Base-by-base conservation (phyloP, 176 grass and related monocot genomes). In the Aegilops speltoides region DNA sequence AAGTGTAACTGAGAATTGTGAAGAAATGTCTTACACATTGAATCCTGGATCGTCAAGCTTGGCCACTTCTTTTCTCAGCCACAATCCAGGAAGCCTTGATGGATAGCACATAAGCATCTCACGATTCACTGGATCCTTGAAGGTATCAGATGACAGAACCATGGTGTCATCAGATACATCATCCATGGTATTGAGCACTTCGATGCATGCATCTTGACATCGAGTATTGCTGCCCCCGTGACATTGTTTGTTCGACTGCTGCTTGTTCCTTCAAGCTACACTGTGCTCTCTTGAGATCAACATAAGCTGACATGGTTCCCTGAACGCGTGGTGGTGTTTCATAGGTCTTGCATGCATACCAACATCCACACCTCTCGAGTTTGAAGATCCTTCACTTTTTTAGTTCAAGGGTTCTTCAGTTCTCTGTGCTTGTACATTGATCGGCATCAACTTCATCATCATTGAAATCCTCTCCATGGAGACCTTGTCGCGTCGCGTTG, bases 91-190 rank as follows among this genome's bases (percentile, higher is more conserved):
- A 9, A 83, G 34, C 41, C 68, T 83, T 43, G 79, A 20, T 68
- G 36, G 45, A 82, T 71, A 54, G 80, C 48, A 71, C 32, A 83
- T 24, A 72, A 72, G 72, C 2, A 72, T 72, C 48, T 59, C 48
- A 36, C 22, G 14, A 38, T 72, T 71, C 59, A 52, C 37, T 38
- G 66, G 46, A 72, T 72, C 80, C 80, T 83, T 36, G 28, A 83
- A 52, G 38, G 59, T n/a, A 50, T 82, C 29, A 25, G 23, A 72
- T 15, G 81, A n/a, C 59, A 72, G 32, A 17, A 59, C 32, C 22
- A 72, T 83, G 32, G 20, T 83, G 48, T 83, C 66, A 83, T 72
- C 67, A 7, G 67, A 72, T 32, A 72, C n/a, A 38, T 83, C 33
- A 36, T 83, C 32, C 81, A 83, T 68, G 65, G 7, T 8, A 68